These are phyloP conservation scores for Plantago lanceolata DNA, from an alignment of 305 asterid species.

Conservation along the genomic window DNA sequence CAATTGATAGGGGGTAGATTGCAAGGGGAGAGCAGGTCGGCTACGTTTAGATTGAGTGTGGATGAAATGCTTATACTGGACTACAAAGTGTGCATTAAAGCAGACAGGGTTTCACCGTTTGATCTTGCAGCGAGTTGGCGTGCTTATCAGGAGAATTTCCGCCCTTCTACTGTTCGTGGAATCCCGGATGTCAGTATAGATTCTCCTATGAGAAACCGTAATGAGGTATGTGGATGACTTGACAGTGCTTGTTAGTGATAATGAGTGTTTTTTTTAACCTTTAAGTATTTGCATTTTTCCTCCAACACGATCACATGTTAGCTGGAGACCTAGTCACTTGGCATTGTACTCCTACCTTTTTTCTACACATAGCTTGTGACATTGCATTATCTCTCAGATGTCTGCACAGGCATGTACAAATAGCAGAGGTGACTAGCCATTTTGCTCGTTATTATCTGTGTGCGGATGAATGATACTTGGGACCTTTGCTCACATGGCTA, in stretches of 20 bases:
- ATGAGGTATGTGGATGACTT: conserved; percentile 43
- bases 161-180: conserved; percentile 89
- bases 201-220: conserved; percentile 41
- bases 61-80: conserved; percentile 74
- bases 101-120: conserved; percentile 84
- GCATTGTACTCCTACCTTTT: conserved; percentile 6
- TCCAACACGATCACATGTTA: conserved; percentile 1
- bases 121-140: conserved; percentile 99
- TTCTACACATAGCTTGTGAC: conserved; percentile 10
- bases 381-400: conserved; percentile 2
- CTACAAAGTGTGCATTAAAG: conserved; percentile 69
- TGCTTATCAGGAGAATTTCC: conserved; percentile 84
- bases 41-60: conserved; percentile 52
- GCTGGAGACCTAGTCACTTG: neutral
- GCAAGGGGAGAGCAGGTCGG: conserved; percentile 67
- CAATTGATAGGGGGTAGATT: conserved; percentile 69
- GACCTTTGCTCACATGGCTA: conserved; percentile 14
- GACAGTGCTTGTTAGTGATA: neutral
- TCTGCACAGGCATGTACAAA: conserved; percentile 6
- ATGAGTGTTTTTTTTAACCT: conserved; percentile 4
- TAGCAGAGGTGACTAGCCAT: too few species aligned
- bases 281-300: conserved; percentile 2
- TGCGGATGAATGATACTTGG: conserved; percentile 1
- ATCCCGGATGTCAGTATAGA: conserved; percentile 86
- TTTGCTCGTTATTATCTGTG: too few species aligned